Conservation (phyloP, 768 basidiomycete genomes). For the Saitozyma podzolica region DNA sequence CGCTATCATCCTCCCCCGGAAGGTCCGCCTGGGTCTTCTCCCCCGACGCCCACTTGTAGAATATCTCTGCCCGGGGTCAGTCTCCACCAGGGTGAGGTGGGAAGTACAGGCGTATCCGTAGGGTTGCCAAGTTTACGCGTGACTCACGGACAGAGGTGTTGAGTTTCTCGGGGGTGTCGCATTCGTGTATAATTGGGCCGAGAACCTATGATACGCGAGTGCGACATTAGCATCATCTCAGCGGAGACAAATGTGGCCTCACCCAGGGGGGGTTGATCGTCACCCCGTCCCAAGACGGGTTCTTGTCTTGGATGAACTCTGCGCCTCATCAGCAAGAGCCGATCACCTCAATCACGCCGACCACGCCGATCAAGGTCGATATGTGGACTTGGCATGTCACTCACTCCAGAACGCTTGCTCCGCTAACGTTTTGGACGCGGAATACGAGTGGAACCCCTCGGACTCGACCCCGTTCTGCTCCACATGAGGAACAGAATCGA, state of each 20-base stretch:
- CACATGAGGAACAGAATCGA: constrained; percentile 8
- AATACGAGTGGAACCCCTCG: constrained; percentile 6
- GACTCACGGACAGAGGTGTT: constrained; percentile 53
- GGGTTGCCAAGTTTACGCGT: background rate
- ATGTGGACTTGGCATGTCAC: background rate
- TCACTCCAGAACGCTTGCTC: constrained; percentile 38
- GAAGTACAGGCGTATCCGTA: no score
- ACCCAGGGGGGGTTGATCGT: constrained; percentile 49
- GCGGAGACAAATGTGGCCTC: background rate
- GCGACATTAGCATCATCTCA: no score
- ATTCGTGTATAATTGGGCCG: constrained; percentile 55
- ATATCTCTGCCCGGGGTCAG: constrained; percentile 22
- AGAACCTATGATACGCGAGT: constrained; percentile 24
- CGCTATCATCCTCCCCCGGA: constrained; percentile 14
- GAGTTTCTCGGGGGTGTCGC: constrained; percentile 51
- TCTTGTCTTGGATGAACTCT: constrained; percentile 45
- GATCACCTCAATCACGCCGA: background rate
- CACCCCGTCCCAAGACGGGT: constrained; percentile 44
- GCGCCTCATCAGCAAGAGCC: background rate
- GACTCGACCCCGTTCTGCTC: constrained; percentile 21
- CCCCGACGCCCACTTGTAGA: constrained; percentile 42
- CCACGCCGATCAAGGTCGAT: no score
- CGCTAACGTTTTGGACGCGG: constrained; percentile 41
- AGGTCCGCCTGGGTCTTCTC: constrained; percentile 47
- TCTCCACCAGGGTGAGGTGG: background rate